Evolutionary conservation across 345 rosid genomes (phyloP).

Genomic region (Firmiana major): DNA sequence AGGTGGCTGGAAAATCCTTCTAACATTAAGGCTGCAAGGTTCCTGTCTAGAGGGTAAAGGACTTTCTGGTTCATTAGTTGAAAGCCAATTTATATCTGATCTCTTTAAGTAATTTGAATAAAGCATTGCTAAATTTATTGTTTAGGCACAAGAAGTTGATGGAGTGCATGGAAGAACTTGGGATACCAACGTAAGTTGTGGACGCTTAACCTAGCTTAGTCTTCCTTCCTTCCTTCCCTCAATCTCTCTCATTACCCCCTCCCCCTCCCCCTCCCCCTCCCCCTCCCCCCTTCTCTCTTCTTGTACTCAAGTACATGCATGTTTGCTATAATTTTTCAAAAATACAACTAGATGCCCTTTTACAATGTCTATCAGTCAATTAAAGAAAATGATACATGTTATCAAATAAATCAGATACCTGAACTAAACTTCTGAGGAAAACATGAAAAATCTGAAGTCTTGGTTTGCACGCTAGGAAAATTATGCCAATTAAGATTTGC

Average conservation of each 20-base stretch:
- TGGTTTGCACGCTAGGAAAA: background rate
- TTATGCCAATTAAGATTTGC: too few species aligned
- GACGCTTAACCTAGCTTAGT: conserved; percentile 3
- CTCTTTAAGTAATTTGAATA: conserved; percentile 1
- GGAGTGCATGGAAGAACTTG: conserved; percentile 67
- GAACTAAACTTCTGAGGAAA: background rate
- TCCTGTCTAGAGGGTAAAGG: conserved; percentile 80
- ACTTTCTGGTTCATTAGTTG: conserved; percentile 9
- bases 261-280: background rate
- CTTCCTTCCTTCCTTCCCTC: background rate
- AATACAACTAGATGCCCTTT: background rate
- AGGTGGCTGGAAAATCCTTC: conserved; percentile 89
- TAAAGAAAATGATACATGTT: background rate
- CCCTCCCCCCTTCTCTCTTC: too few species aligned
- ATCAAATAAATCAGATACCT: background rate
- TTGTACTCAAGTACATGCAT: background rate
- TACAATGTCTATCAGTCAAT: background rate
- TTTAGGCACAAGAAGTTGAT: conserved; percentile 75
- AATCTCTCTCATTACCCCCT: background rate
- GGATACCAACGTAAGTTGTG: conserved; percentile 63
- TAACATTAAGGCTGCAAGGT: conserved; percentile 80
- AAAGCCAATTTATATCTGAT: background rate
- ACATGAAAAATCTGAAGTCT: background rate
- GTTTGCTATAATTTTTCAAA: background rate
- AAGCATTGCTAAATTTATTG: conserved; percentile 15